These are phyloP conservation scores for Calendula officinalis DNA, from an alignment of 129 eudicot genomes.

Conservation along the genomic window DNA sequence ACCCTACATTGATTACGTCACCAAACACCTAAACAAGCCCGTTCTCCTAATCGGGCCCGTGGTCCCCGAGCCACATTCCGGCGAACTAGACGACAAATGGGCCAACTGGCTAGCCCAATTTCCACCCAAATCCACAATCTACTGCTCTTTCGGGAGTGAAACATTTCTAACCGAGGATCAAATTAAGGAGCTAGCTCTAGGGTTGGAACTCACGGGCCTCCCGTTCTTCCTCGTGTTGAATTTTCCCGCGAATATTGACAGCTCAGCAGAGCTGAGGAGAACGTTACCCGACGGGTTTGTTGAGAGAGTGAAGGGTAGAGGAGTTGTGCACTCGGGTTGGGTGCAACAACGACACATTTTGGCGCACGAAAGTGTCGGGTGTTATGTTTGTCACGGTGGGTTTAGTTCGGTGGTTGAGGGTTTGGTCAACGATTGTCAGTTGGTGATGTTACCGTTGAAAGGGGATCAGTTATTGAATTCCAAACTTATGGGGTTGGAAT, in stretches of 20 bases:
- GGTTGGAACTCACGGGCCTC: conserved; percentile 43
- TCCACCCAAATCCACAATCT: conserved; percentile 40
- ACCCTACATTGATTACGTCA: conserved; percentile 37
- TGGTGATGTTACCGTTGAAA: conserved; percentile 42
- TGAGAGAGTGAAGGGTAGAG: conserved; percentile 46
- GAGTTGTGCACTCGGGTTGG: conserved; percentile 54
- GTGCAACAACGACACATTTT: conserved; percentile 60
- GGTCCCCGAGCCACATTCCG: conserved; percentile 39
- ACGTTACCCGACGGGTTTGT: conserved; percentile 45
- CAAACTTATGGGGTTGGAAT: conserved; percentile 41
- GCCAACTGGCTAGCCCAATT: conserved; percentile 37
- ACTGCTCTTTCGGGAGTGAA: conserved; percentile 55
- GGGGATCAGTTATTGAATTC: conserved; percentile 49
- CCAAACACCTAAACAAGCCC: conserved; percentile 33
- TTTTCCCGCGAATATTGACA: conserved; percentile 30
- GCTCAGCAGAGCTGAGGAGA: conserved; percentile 21
- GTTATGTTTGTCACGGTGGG: conserved; percentile 44
- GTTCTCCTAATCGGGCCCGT: conserved; percentile 35
- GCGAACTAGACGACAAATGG: conserved; percentile 36
- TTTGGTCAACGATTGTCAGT: conserved; percentile 43
- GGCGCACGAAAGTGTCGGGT: conserved; percentile 54
- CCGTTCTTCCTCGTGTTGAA: conserved; percentile 54
- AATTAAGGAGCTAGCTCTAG: conserved; percentile 38
- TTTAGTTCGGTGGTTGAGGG: conserved; percentile 54
- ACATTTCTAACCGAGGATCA: conserved; percentile 44